A percentile compares a stretch with the other conserved stretches of the same genome.
Evolutionary conservation across 2,329 filamentous ascomycete species (phyloP).

Genomic region (Chrysoporthe austroafricana): DNA sequence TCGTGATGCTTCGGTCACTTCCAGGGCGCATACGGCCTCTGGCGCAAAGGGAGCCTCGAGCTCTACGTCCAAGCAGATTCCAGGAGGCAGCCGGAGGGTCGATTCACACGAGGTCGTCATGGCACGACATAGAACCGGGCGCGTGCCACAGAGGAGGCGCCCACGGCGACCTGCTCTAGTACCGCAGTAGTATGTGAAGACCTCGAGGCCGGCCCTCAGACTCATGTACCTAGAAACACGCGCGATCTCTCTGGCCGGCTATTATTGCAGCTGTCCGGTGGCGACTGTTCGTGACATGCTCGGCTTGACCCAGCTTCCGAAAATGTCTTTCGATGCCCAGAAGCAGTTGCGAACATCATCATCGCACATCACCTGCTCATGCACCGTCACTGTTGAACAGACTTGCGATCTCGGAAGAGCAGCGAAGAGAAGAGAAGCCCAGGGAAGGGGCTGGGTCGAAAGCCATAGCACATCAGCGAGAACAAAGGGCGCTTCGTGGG

Average conservation of each 20-base stretch:
- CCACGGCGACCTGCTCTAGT: not conserved
- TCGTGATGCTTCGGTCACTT: not conserved
- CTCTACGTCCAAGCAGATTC: not conserved
- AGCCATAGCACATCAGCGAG: not conserved
- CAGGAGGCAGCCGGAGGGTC: not conserved
- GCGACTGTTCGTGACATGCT: not conserved
- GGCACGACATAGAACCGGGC: not conserved
- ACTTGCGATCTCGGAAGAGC: not conserved
- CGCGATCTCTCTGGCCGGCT: not conserved
- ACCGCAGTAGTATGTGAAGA: not conserved
- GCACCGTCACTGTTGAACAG: not conserved
- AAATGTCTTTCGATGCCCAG: not conserved
- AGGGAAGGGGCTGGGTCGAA: not conserved
- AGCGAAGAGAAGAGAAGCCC: not conserved
- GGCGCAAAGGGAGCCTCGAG: no score
- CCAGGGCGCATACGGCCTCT: not conserved
- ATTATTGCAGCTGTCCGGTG: not conserved
- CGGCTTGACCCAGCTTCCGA: not conserved
- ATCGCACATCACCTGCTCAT: not conserved
- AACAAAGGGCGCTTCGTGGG: not conserved
- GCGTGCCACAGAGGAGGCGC: slow-evolving; percentile 4
- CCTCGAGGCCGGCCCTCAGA: not conserved
- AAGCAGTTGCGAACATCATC: not conserved
- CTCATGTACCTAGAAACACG: not conserved
- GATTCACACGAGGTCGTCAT: not conserved